Evolutionary conservation across 1,139 yeast genomes (phyloP), one percentile per base, ranked within the genome.

Genomic region (Groenewaldozyma sp.): DNA sequence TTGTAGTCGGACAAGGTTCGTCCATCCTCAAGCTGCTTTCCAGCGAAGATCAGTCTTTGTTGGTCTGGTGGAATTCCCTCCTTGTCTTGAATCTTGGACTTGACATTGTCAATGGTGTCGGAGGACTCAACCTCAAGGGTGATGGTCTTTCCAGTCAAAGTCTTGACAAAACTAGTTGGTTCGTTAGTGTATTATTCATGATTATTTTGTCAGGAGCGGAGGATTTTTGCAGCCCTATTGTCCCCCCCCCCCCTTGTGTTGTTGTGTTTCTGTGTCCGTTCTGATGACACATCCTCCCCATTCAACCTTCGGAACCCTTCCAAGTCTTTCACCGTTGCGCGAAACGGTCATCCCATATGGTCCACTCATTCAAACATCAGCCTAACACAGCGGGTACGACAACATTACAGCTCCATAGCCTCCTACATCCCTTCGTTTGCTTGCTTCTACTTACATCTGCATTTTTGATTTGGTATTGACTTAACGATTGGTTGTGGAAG

Each of bases 51-150:
- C 65, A 83, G 75, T 70, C 94, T 80, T 73, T 83, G 94, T 70
- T 83, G 94, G 72, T 82, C 94, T 63, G 94, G 94, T 65, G 94
- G 94, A 56, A 83, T 83, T 63, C 94, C 94, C 70, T 83, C 94
- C 76, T 82, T 82, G 76, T 83, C 94, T 72, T 82, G 93, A 65
- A 83, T 83, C 78, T 83, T 83, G 63, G 88, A 74, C 76, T 83
- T 83, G 73, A 83, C 94, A 62, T 83, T 83, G 78, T 83, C 94
- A 68, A 83, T 83, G 63, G 94, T 82, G 78, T 83, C 94, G 56
- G 91, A 80, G 59, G 94, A 82, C 74, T 83, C 94, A 62, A 83
- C 94, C 76, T 83, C 94, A 63, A 83, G 80, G 70, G 94, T 83
- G 71, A 48, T 53, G 46, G 53, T 53, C 53, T 53, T 53, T 43